A percentile compares a stretch with the other conserved stretches of the same genome.
Evolutionary conservation across 1,284 basidiomycete species (phyloP).

Genomic region (Microbotryum lychnidis-dioicae): DNA sequence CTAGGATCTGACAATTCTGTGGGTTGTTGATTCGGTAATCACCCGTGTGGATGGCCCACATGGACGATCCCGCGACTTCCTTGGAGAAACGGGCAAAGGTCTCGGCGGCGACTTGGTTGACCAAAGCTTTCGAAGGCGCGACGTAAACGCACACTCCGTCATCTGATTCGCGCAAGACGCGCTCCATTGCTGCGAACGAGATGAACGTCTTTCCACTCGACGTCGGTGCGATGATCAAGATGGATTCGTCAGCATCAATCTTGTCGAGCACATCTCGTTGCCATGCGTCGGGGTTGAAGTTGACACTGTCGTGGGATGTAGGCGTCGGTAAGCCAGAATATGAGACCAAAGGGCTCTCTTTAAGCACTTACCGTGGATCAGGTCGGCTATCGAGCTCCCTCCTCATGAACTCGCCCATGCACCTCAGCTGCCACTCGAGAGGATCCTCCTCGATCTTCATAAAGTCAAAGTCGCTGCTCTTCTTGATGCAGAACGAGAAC

Average conservation of each 20-base stretch:
- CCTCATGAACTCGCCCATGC: constrained; percentile 65
- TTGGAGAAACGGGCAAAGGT: constrained; percentile 58
- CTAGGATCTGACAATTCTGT: constrained; percentile 58
- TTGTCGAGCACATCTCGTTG: constrained; percentile 57
- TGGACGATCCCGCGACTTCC: constrained; percentile 48
- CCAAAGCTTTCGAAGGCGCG: constrained; percentile 63
- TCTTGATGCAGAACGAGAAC: constrained; percentile 50
- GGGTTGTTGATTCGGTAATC: constrained; percentile 58
- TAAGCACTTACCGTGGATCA: constrained; percentile 44
- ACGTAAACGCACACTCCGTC: constrained; percentile 59
- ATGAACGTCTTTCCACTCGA: constrained; percentile 61
- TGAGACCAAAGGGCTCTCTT: background rate
- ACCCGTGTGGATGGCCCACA: constrained; percentile 60
- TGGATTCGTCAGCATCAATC: constrained; percentile 52
- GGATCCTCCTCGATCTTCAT: constrained; percentile 54
- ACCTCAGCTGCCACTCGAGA: constrained; percentile 55
- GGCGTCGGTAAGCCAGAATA: no score
- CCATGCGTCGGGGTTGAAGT: constrained; percentile 61
- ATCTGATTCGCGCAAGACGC: constrained; percentile 52
- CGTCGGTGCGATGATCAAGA: constrained; percentile 52
- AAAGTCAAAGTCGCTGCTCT: constrained; percentile 46
- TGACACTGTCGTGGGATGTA: constrained; percentile 39
- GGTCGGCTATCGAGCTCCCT: constrained; percentile 55
- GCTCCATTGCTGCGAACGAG: constrained; percentile 65
- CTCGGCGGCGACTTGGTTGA: constrained; percentile 53